Base-by-base conservation (phyloP, 2,329 filamentous ascomycete genomes). In the Fusarium solani-melongenae region DNA sequence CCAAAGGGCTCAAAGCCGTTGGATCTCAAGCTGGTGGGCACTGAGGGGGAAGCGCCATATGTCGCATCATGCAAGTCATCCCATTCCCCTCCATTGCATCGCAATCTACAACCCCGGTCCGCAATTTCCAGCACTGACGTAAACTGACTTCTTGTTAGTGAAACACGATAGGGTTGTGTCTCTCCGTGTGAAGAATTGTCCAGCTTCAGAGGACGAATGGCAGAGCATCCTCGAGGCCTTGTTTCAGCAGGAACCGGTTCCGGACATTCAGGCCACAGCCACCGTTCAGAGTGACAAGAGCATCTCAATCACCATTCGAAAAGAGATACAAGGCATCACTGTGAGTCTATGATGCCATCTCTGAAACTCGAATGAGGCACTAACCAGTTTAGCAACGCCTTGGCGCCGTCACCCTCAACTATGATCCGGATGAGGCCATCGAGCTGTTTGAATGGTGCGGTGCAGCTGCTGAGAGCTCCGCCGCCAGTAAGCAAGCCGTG, bases 371-470 rank as follows among this genome's bases (percentile, higher is more conserved):
- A 62, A 14, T 55, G 59, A 41, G 20, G 56, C 66, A 66, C 74
- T 79, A 70, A 83, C 66, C 44, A 27, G 36, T 56, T 62, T 72
- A 93, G 91, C 91, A 93, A 91, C 89, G 87, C 31, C 87, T 94
- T n/a, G 93, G 93, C 36, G 83, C 88, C 24, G 87, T 95, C 68
- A 83, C 85, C 6, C 83, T 95, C 4, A 81, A 84, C 39, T 84
- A 87, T 73, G 86, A 89, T 66, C 85, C 87, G 36, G 86, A 89
- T 49, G 88, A 90, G 68, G 88, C 88, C 70, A 87, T 94, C 70
- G 88, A 90, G 63, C 83, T 92, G 5, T 92, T 93, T 70, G 90
- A 93, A 64, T 95, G 93, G 93, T 93, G 92, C 67, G 88, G 87
- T 46, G 83, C 85, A 22, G 89, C 91, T 6, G 86, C 89, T 11